Conservation (phyloP, 257 asterid genomes). For the Solanum pennellii region DNA sequence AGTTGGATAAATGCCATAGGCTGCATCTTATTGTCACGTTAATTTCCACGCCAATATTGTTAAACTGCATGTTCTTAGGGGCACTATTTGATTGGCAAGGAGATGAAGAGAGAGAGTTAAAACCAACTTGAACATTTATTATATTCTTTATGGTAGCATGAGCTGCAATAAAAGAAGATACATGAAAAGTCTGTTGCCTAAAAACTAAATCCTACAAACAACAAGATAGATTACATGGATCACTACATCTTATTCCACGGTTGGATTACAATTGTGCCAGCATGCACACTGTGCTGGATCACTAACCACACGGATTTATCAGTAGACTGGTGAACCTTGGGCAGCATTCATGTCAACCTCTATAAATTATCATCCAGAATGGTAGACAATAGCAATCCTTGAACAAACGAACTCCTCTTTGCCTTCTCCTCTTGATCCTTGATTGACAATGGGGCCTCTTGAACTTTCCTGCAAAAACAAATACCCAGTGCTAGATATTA, state of each 20-base stretch:
- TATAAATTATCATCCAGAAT: slow-evolving; percentile 50
- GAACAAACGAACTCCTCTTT: slow-evolving; percentile 62
- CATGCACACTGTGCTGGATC: slow-evolving; percentile 11
- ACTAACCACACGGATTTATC: background rate
- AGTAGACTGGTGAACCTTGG: background rate
- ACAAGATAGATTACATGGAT: slow-evolving; percentile 39
- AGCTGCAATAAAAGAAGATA: slow-evolving; percentile 17
- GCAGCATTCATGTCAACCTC: background rate
- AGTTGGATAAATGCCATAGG: background rate
- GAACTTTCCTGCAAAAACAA: slow-evolving; percentile 45
- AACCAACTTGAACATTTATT: background rate
- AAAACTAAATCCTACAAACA: slow-evolving; percentile 30
- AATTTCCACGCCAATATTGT: background rate
- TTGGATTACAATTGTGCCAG: slow-evolving; percentile 10
- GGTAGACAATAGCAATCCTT: slow-evolving; percentile 62
- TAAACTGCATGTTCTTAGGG: no score
- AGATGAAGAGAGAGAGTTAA: background rate
- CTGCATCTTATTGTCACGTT: background rate
- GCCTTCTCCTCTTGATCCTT: slow-evolving; percentile 85
- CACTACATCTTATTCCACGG: slow-evolving; percentile 44
- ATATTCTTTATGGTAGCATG: slow-evolving; percentile 21
- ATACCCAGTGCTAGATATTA: background rate
- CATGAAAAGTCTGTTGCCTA: slow-evolving; percentile 17
- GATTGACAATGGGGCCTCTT: slow-evolving; percentile 57
- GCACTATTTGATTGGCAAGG: background rate